Conservation (phyloP, 163 green algal genomes). For the Botryococcus braunii region DNA sequence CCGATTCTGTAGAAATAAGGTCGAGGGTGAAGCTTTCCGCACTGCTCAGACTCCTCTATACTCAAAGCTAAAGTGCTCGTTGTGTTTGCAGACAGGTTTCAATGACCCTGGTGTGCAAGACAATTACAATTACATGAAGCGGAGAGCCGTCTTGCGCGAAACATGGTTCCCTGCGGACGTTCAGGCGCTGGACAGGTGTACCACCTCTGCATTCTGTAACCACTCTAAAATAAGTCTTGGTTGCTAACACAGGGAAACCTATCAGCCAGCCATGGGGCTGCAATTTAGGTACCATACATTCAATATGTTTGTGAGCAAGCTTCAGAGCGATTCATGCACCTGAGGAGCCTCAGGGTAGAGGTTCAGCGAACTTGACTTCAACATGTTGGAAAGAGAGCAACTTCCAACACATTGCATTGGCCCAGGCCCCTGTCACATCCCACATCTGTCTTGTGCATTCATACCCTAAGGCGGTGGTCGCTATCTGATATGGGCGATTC, state of each 20-base stretch:
- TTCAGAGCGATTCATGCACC: background rate
- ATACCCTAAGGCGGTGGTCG: too few species aligned
- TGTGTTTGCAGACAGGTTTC: slow-evolving; percentile 47
- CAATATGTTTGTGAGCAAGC: too few species aligned
- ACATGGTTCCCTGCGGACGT: slow-evolving; percentile 42
- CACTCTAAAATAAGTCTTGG: background rate
- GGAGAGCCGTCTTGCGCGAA: slow-evolving; percentile 25
- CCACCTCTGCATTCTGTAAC: too few species aligned
- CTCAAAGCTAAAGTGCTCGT: too few species aligned
- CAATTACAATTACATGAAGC: slow-evolving; percentile 47
- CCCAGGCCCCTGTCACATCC: too few species aligned
- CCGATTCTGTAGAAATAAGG: too few species aligned
- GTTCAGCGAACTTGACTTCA: background rate
- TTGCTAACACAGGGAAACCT: background rate
- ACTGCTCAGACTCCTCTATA: too few species aligned
- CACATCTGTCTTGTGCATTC: too few species aligned
- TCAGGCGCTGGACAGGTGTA: slow-evolving; percentile 19
- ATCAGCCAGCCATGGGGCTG: background rate
- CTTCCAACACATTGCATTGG: too few species aligned
- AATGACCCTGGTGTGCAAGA: slow-evolving; percentile 7
- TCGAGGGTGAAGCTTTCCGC: too few species aligned
- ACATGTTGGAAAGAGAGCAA: too few species aligned
- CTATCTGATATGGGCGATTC: too few species aligned
- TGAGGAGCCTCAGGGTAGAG: background rate
- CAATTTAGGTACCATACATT: background rate